Evolutionary conservation across 2,329 filamentous ascomycete species (phyloP).

Genomic region (Sporothrix globosa): DNA sequence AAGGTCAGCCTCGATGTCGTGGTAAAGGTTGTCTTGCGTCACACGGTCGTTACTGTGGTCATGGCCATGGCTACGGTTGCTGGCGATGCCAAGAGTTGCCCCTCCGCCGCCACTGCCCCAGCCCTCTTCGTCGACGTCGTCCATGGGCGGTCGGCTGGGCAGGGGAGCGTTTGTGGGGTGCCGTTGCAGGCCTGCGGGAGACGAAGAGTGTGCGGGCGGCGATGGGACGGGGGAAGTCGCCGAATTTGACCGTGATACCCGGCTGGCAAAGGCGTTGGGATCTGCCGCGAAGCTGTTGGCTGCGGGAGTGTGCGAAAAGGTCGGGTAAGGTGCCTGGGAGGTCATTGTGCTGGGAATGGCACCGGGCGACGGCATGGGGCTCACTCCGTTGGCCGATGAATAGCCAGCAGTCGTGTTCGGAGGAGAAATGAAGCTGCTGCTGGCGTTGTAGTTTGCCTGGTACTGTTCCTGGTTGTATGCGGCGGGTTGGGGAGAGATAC

Average conservation of each 20-base stretch:
- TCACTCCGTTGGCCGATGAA: conserved; percentile 44
- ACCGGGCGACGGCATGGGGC: conserved; percentile 41
- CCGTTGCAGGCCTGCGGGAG: conserved; percentile 54
- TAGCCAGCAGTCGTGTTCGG: background rate
- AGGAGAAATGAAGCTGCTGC: conserved; percentile 29
- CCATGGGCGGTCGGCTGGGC: conserved; percentile 55
- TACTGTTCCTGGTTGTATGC: conserved; percentile 40
- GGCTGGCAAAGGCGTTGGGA: conserved; percentile 50
- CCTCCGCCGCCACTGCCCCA: conserved; percentile 40
- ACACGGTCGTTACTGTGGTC: conserved; percentile 42
- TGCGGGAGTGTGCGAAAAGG: conserved; percentile 56
- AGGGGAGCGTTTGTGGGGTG: conserved; percentile 64
- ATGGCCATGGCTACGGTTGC: conserved; percentile 8
- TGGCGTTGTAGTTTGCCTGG: conserved; percentile 36
- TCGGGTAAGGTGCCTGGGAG: conserved; percentile 56
- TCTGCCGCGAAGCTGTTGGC: conserved; percentile 56
- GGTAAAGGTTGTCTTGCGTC: conserved; percentile 58
- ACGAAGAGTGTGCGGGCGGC: conserved; percentile 48
- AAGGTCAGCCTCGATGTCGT: conserved; percentile 61
- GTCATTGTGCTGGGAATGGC: conserved; percentile 40
- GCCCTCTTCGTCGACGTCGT: conserved; percentile 50
- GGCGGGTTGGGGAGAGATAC: conserved; percentile 36
- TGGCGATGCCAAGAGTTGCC: conserved; percentile 27
- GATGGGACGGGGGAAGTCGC: conserved; percentile 54
- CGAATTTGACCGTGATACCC: conserved; percentile 55